Percentiles rank a stretch among this genome's conserved stretches.
Evolutionary conservation across 495 filamentous ascomycete genomes (phyloP).

Genomic region (Cercophora newfieldiana): DNA sequence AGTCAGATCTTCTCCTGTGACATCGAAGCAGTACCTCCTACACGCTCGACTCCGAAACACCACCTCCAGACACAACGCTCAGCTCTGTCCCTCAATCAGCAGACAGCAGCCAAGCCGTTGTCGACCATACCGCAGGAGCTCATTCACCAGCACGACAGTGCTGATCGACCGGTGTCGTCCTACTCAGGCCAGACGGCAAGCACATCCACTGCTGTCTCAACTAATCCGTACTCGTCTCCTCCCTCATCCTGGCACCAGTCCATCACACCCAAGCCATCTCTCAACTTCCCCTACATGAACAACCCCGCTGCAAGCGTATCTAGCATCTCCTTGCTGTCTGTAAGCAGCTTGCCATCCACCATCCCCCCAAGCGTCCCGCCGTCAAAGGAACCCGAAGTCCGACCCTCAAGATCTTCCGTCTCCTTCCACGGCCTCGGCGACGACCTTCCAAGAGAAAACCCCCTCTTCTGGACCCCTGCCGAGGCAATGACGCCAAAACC

Average conservation of each 20-base stretch:
- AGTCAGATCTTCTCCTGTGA: not conserved
- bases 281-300: not conserved
- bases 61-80: not conserved
- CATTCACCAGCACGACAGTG: not conserved
- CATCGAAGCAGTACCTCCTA: not conserved
- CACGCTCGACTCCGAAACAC: not conserved
- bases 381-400: not conserved
- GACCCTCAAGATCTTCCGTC: not conserved
- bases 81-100: not conserved
- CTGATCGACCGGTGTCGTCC: not conserved
- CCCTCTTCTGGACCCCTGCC: not conserved
- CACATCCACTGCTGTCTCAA: not conserved
- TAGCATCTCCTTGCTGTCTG: not conserved
- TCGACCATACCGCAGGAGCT: constrained; percentile 7
- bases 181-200: not conserved
- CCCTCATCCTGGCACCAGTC: not conserved
- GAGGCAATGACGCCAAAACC: not conserved
- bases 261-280: not conserved
- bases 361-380: not conserved
- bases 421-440: not conserved
- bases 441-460: not conserved
- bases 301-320: not conserved
- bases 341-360: not conserved
- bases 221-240: not conserved
- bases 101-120: not conserved